Conservation (phyloP, 805 yeast species). For the Starmerella davenportii region DNA sequence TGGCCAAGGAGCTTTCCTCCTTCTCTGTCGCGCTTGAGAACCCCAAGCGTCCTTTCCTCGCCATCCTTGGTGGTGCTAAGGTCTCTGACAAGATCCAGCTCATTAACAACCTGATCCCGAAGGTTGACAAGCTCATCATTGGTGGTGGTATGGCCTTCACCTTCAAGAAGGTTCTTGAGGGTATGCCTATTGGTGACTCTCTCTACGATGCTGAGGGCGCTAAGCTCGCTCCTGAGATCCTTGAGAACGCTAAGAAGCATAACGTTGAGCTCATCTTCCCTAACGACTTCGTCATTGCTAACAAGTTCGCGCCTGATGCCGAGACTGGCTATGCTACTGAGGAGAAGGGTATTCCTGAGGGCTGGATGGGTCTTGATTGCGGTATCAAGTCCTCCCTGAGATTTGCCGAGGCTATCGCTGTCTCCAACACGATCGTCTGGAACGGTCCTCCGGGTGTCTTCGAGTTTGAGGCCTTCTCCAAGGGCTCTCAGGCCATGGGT, state of each 20-base stretch:
- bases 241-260: conserved; percentile 93
- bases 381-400: conserved; percentile 78
- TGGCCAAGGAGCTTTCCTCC: conserved; percentile 92
- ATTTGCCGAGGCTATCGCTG: conserved; percentile 64
- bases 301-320: conserved; percentile 85
- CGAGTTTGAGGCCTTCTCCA: conserved; percentile 83
- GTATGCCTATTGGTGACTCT: conserved; percentile 78
- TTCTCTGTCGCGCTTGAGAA: conserved; percentile 96
- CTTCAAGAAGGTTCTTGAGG: conserved; percentile 81
- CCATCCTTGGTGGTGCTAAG: conserved; percentile 98
- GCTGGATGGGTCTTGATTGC: conserved; percentile 88
- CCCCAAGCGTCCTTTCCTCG: conserved; percentile 96
- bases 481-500: conserved; percentile 79
- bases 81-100: conserved; percentile 97
- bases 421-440: conserved; percentile 98
- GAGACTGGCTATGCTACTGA: conserved; percentile 67
- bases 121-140: conserved; percentile 82
- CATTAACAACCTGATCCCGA: conserved; percentile 82
- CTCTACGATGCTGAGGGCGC: conserved; percentile 89
- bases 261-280: conserved; percentile 87
- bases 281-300: conserved; percentile 90
- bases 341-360: conserved; percentile 82
- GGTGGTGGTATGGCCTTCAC: conserved; percentile 99
- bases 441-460: conserved; percentile 99
- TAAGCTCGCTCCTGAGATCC: conserved; percentile 76